phyloP scores from a whole-genome alignment of 305 asterid species.

The Solanum aculeatissimum region DNA sequence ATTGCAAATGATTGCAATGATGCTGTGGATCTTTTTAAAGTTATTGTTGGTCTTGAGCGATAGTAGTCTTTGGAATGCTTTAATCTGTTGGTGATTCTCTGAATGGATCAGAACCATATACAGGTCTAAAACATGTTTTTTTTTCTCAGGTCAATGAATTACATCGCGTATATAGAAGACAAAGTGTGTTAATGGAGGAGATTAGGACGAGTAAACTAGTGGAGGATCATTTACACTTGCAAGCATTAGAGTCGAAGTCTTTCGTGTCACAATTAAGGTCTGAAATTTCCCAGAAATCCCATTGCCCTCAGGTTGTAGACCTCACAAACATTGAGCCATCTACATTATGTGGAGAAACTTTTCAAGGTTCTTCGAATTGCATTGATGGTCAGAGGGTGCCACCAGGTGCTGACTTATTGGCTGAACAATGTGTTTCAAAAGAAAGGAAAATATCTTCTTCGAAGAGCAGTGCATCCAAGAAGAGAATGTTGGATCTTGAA shows the following conservation, averaged over 20 bases:
- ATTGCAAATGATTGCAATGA: not conserved
- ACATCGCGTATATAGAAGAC: constrained; percentile 56
- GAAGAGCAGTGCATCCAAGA: constrained; percentile 12
- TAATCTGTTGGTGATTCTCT: not conserved
- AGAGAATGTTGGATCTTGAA: constrained; percentile 34
- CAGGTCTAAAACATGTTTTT: not conserved
- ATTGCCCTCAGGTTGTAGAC: constrained; percentile 21
- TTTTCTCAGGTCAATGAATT: constrained; percentile 53
- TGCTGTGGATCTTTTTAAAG: not conserved
- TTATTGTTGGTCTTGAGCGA: not conserved
- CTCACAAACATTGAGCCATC: constrained; percentile 11
- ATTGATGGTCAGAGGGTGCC: constrained; percentile 3
- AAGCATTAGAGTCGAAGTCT: constrained; percentile 20
- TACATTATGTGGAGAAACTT: constrained; percentile 6
- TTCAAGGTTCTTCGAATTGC: constrained; percentile 19
- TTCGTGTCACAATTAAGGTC: constrained; percentile 16
- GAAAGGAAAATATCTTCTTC: constrained; percentile 11
- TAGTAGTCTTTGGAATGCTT: not conserved
- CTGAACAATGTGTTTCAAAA: constrained; percentile 7
- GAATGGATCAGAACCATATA: not conserved
- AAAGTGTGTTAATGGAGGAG: constrained; percentile 56
- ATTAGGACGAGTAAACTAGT: constrained; percentile 22
- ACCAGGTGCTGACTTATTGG: constrained; percentile 2
- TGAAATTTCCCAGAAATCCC: constrained; percentile 23
- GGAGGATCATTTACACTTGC: constrained; percentile 16